Evolutionary conservation across 352 stramenopile genomes (phyloP).

Genomic region (Phytopythium montanum): DNA sequence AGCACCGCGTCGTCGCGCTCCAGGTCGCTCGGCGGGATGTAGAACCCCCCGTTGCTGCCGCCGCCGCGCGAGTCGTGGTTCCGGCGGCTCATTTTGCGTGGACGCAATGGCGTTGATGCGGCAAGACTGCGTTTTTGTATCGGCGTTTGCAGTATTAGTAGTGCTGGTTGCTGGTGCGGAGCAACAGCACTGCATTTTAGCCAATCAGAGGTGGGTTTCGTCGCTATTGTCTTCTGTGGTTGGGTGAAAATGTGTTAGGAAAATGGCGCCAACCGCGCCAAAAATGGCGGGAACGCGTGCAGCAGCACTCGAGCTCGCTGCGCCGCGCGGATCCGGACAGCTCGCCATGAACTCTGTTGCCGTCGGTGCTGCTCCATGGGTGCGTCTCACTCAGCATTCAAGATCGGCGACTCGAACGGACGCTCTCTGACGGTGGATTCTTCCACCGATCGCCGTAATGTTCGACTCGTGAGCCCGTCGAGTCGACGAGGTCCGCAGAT

Average conservation of each 20-base stretch:
- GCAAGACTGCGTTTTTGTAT: background rate
- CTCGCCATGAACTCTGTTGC: too few relatives aligned
- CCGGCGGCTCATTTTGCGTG: background rate
- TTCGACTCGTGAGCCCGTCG: too few relatives aligned
- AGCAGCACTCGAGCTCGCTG: background rate
- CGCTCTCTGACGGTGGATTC: too few relatives aligned
- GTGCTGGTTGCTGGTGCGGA: background rate
- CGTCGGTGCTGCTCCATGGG: too few relatives aligned
- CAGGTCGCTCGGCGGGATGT: constrained; percentile 56
- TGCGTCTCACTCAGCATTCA: too few relatives aligned
- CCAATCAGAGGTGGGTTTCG: background rate
- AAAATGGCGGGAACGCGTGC: background rate
- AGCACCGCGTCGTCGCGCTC: constrained; percentile 52
- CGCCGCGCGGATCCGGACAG: too few relatives aligned
- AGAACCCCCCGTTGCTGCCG: constrained; percentile 25
- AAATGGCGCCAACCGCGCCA: background rate
- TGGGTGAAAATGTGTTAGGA: background rate
- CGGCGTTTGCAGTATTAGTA: background rate
- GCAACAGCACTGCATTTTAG: background rate
- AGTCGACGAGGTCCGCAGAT: background rate
- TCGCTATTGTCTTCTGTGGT: background rate
- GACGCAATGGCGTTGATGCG: background rate
- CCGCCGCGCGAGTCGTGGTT: background rate
- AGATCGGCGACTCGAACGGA: too few relatives aligned
- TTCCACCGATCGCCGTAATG: too few relatives aligned